Percentiles rank a stretch among this genome's conserved stretches.
These are phyloP conservation scores for Backusella australiensis DNA, from an alignment of 192 early-diverging fungal species.

Conservation along the genomic window DNA sequence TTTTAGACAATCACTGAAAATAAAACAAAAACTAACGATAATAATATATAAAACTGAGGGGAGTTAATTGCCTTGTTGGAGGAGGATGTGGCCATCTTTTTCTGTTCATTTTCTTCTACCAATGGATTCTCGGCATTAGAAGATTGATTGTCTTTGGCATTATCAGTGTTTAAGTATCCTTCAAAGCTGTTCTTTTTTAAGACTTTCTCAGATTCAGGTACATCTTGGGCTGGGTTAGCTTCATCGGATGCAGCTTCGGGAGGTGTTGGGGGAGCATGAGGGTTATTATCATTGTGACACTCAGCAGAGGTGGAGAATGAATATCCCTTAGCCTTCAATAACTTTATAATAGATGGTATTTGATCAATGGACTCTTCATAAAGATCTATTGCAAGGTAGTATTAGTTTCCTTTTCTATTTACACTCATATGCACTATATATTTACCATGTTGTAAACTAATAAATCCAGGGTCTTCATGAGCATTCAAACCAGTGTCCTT, in stretches of 20 bases:
- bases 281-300: conserved; percentile 7
- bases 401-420: background rate
- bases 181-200: background rate
- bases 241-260: background rate
- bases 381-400: conserved; percentile 10
- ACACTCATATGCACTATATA: background rate
- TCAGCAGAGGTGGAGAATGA: background rate
- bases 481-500: conserved; percentile 25
- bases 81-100: background rate
- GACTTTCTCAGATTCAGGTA: background rate
- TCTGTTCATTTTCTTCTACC: background rate
- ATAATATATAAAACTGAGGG: background rate
- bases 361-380: conserved; percentile 15
- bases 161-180: background rate
- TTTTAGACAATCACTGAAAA: background rate
- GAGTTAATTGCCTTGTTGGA: background rate
- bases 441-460: conserved; percentile 38
- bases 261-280: background rate
- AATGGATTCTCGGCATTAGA: background rate
- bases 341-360: conserved; percentile 3
- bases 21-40: background rate
- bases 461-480: conserved; percentile 34
- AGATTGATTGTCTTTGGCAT: background rate
- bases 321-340: background rate
- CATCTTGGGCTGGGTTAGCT: background rate